A percentile compares a stretch with the other conserved stretches of the same genome.
These are phyloP conservation scores for Triticum turgidum DNA, from an alignment of 176 grass and related monocot genomes.

Conservation along the genomic window DNA sequence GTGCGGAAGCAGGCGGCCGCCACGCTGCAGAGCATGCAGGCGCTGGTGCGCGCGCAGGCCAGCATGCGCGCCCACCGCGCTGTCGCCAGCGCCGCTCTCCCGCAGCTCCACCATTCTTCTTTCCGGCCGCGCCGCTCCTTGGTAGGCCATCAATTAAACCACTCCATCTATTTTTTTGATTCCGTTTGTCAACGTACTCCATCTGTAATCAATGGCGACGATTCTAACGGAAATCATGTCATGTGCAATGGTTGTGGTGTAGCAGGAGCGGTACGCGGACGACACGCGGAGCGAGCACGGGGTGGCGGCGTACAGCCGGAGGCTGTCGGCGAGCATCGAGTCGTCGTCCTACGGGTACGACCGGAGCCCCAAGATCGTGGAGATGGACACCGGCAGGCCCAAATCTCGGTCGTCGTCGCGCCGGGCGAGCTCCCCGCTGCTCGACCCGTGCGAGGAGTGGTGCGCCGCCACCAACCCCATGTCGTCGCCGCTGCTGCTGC, in stretches of 20 bases:
- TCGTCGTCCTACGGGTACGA: constrained; percentile 71
- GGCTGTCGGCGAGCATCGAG: constrained; percentile 73
- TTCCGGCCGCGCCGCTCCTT: constrained; percentile 41
- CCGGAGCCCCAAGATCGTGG: constrained; percentile 91
- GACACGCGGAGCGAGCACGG: constrained; percentile 77
- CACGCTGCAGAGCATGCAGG: constrained; percentile 87
- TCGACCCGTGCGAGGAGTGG: constrained; percentile 41
- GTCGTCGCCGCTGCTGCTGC: constrained; percentile 43
- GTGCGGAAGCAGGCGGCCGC: constrained; percentile 80
- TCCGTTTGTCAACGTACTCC: not conserved
- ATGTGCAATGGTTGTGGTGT: not conserved
- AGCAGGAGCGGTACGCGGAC: constrained; percentile 62
- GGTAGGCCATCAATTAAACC: constrained; percentile 10
- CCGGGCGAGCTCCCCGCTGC: constrained; percentile 46
- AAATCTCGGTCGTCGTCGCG: constrained; percentile 76
- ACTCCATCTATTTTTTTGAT: not conserved
- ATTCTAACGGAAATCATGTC: not conserved
- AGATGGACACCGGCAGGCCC: constrained; percentile 80
- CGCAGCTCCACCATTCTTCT: constrained; percentile 45
- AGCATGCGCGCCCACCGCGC: constrained; percentile 51
- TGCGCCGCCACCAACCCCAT: constrained; percentile 29
- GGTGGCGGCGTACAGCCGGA: constrained; percentile 50
- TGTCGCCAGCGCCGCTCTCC: constrained; percentile 23
- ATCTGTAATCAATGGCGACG: not conserved
- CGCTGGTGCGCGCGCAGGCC: constrained; percentile 80